Percentiles rank a stretch among this genome's conserved stretches.
These are phyloP conservation scores for Didymella arachidicola DNA, from an alignment of 2,329 filamentous ascomycete species.

Conservation along the genomic window DNA sequence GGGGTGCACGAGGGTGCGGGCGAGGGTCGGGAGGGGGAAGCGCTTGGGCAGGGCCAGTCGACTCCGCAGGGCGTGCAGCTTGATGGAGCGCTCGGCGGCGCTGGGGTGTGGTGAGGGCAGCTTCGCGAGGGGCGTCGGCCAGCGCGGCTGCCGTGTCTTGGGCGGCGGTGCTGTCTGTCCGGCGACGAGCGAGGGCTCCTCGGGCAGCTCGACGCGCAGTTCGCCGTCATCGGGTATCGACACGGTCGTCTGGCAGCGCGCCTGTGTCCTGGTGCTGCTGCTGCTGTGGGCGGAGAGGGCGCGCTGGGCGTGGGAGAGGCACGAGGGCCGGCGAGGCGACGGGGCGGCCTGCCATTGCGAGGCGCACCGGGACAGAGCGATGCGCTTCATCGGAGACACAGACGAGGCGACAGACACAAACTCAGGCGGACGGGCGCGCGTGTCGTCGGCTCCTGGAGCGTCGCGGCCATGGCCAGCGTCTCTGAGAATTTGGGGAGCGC, in stretches of 20 bases:
- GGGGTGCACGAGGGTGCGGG: slow-evolving; percentile 82
- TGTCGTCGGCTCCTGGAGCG: slow-evolving; percentile 6
- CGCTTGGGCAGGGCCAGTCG: slow-evolving; percentile 82
- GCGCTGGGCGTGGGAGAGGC: slow-evolving; percentile 37
- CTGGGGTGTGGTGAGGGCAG: slow-evolving; percentile 76
- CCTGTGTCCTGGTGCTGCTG: not conserved
- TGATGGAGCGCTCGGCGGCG: slow-evolving; percentile 76
- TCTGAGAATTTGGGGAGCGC: slow-evolving; percentile 23
- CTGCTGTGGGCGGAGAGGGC: slow-evolving; percentile 17
- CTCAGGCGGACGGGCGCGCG: slow-evolving; percentile 7
- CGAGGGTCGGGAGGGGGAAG: slow-evolving; percentile 85
- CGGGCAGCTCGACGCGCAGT: slow-evolving; percentile 1
- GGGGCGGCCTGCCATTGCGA: slow-evolving; percentile 63
- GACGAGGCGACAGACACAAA: slow-evolving; percentile 20
- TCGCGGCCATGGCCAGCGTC: slow-evolving; percentile 3
- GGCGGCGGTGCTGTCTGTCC: slow-evolving; percentile 5
- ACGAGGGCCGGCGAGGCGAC: slow-evolving; percentile 55
- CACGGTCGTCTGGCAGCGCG: slow-evolving; percentile 10
- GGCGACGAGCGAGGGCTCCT: not conserved
- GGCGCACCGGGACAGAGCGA: slow-evolving; percentile 67
- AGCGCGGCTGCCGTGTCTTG: slow-evolving; percentile 7
- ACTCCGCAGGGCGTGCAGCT: slow-evolving; percentile 90
- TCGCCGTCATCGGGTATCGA: slow-evolving; percentile 10
- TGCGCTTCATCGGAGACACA: slow-evolving; percentile 63
- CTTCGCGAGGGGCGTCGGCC: slow-evolving; percentile 42